These are phyloP conservation scores for Trichothecium sympodiale DNA, from an alignment of 2,329 filamentous ascomycete species.

Conservation along the genomic window DNA sequence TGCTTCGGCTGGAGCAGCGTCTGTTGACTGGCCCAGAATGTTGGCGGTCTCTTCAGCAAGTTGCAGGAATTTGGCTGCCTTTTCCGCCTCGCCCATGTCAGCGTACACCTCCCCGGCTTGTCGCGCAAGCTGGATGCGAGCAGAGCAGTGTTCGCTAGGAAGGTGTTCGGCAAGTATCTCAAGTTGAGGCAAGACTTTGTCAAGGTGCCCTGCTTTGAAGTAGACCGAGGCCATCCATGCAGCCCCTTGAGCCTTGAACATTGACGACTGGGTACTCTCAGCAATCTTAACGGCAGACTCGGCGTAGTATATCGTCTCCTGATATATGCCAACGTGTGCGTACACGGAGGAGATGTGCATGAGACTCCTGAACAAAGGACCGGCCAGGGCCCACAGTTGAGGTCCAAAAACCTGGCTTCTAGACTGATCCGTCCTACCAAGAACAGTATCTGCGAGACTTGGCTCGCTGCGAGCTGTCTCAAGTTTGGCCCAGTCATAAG, in stretches of 20 bases:
- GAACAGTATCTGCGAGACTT: constrained; percentile 14
- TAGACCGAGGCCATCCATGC: constrained; percentile 45
- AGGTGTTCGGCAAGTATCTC: constrained; percentile 42
- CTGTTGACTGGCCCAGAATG: constrained; percentile 3
- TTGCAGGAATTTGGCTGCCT: constrained; percentile 30
- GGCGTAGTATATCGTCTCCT: constrained; percentile 79
- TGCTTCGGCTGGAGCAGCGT: constrained; percentile 4
- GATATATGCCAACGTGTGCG: constrained; percentile 73
- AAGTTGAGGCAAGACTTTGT: constrained; percentile 45
- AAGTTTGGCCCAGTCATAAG: constrained; percentile 43
- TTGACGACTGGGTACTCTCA: constrained; percentile 50
- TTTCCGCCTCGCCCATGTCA: constrained; percentile 32
- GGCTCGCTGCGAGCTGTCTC: constrained; percentile 23
- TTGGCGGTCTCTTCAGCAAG: constrained; percentile 37
- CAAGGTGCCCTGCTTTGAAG: constrained; percentile 44
- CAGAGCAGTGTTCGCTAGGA: constrained; percentile 25
- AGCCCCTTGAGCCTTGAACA: constrained; percentile 43
- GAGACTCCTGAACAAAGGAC: constrained; percentile 60
- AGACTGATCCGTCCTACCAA: constrained; percentile 12
- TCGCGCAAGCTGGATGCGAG: constrained; percentile 34
- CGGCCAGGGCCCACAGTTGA: constrained; percentile 69
- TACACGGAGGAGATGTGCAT: constrained; percentile 68
- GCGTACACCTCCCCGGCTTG: constrained; percentile 45
- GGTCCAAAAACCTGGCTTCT: constrained; percentile 28
- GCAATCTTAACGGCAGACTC: constrained; percentile 76